These are phyloP conservation scores for Russula sp. DNA, from an alignment of 768 basidiomycete genomes.

Conservation along the genomic window DNA sequence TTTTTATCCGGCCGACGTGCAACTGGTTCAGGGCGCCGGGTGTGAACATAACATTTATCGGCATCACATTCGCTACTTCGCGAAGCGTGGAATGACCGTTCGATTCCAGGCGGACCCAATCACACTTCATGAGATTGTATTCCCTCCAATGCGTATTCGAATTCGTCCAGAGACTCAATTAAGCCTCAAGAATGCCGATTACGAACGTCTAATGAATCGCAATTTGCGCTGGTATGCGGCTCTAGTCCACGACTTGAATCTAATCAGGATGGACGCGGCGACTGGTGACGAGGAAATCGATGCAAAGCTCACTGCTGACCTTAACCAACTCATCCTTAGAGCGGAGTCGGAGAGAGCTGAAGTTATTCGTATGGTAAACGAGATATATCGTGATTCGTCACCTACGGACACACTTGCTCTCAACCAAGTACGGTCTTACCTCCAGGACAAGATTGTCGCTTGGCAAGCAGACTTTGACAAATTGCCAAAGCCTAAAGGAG, in stretches of 20 bases:
- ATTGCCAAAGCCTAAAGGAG: slow-evolving; percentile 67
- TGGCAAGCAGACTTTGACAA: slow-evolving; percentile 94
- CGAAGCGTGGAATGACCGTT: slow-evolving; percentile 76
- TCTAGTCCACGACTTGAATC: slow-evolving; percentile 69
- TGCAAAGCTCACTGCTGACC: slow-evolving; percentile 55
- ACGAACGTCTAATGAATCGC: slow-evolving; percentile 66
- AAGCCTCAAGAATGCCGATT: slow-evolving; percentile 90
- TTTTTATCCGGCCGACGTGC: slow-evolving; percentile 88
- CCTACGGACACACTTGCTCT: slow-evolving; percentile 85
- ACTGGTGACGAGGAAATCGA: slow-evolving; percentile 74
- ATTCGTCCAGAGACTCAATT: slow-evolving; percentile 86
- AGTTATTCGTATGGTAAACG: slow-evolving; percentile 67
- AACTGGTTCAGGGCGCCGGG: slow-evolving; percentile 79
- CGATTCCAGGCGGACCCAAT: slow-evolving; percentile 86
- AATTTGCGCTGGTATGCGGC: slow-evolving; percentile 74
- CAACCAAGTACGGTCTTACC: slow-evolving; percentile 78
- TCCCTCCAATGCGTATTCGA: slow-evolving; percentile 84
- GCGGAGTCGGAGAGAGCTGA: slow-evolving; percentile 76
- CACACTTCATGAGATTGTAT: slow-evolving; percentile 78
- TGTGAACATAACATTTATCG: slow-evolving; percentile 95
- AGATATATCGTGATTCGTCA: slow-evolving; percentile 74
- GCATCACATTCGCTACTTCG: slow-evolving; percentile 91
- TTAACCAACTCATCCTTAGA: slow-evolving; percentile 63
- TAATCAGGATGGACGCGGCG: slow-evolving; percentile 75
- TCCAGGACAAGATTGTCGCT: slow-evolving; percentile 93